Evolutionary conservation across 768 basidiomycete genomes (phyloP), one percentile per base, ranked within the genome.

Genomic region (Mrakia blollopis): DNA sequence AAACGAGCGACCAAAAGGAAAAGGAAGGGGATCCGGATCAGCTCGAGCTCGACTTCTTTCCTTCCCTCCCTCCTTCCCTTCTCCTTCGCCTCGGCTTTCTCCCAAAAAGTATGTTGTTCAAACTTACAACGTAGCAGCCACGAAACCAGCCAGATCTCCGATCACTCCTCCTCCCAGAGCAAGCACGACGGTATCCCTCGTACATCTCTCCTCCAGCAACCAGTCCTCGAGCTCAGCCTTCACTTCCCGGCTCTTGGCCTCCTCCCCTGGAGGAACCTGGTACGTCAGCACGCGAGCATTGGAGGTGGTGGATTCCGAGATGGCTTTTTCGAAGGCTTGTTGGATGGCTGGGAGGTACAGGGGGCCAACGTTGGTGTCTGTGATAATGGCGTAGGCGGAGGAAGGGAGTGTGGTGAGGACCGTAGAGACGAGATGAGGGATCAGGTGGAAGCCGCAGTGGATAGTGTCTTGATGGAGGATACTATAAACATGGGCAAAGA

Each of bases 121-220:
- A 6, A 88, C 93, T 84, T 81, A 96, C 94, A 96, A 96, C 18
- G 96, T 98, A 2, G 97, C 92, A 35, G 97, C 92, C 76, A 97
- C 94, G 81, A 96, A 99, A 44, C 97, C 97, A 76, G 94, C 90
- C 30, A 98, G 87, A 85, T 99, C 96, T 18, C 97, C 97, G 77
- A 99, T 92, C 74, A 99, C 97, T 39, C 97, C 97, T 47, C 97
- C 96, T 44, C 97, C 97, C 32, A 99, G 87, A 0, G 95, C 96
- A 73, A 99, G 85, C 75, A 98, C 86, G 79, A 99, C 93, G 3
- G 92, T 94, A 83, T 96, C 95, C 77, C 97, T 86, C 3, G 95
- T 97, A 82, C 94, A 97, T 83, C 88, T 89, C 81, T 95, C 89
- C 25, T 90, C 86, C 75, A 98, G 86, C 63, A 99, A 86, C 84